Conservation (phyloP, 2,329 filamentous ascomycete genomes). For the Colletotrichum euphorbiae region DNA sequence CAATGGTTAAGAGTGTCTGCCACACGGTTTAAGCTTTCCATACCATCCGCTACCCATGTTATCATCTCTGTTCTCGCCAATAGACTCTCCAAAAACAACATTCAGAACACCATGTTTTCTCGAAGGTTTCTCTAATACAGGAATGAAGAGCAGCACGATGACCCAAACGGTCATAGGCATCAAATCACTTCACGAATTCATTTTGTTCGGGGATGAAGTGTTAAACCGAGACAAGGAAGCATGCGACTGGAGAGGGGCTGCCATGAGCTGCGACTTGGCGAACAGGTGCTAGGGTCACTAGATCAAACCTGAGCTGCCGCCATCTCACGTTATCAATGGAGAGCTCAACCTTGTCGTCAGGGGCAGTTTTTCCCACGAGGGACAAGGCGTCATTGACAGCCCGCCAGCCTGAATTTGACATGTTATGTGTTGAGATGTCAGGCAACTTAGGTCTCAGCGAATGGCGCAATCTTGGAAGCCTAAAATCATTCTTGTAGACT, state of each 20-base stretch:
- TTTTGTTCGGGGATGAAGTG: background rate
- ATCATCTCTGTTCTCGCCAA: background rate
- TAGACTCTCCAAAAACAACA: background rate
- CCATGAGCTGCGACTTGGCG: slow-evolving; percentile 30
- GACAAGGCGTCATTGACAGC: background rate
- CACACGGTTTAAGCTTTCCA: slow-evolving; percentile 10
- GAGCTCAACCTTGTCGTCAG: background rate
- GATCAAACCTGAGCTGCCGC: slow-evolving; percentile 27
- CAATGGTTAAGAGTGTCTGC: background rate
- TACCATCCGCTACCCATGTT: slow-evolving; percentile 6
- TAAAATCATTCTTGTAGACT: slow-evolving; percentile 5
- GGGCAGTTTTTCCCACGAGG: background rate
- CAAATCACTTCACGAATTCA: background rate
- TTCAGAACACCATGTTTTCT: background rate
- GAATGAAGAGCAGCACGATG: background rate
- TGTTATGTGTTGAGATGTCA: background rate
- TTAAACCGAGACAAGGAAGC: background rate
- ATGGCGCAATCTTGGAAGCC: background rate
- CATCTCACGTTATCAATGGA: slow-evolving; percentile 13
- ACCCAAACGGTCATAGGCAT: background rate
- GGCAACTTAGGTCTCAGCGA: background rate
- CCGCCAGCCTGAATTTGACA: background rate
- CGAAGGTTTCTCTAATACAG: background rate
- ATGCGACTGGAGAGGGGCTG: background rate
- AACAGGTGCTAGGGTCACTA: slow-evolving; percentile 21